Evolutionary conservation across 2,329 filamentous ascomycete species (phyloP).

Genomic region (Aotearoamyces nothofagi): DNA sequence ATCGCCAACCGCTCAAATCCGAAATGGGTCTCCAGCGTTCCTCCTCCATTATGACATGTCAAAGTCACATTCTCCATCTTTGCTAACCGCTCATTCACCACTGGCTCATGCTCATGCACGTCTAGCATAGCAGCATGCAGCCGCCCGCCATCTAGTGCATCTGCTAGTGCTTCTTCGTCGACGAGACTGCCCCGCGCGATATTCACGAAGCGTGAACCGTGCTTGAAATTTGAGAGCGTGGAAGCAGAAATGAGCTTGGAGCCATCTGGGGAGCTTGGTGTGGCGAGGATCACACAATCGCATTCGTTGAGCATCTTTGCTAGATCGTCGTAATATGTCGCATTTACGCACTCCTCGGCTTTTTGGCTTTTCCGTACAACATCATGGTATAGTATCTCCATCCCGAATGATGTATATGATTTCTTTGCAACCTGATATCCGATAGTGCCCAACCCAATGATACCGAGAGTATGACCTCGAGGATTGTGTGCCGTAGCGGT

Average conservation of each 20-base stretch:
- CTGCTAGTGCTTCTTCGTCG: slow-evolving; percentile 46
- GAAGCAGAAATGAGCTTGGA: slow-evolving; percentile 31
- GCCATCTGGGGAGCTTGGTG: slow-evolving; percentile 32
- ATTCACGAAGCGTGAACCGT: slow-evolving; percentile 45
- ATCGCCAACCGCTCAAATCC: slow-evolving; percentile 53
- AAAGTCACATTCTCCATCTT: slow-evolving; percentile 27
- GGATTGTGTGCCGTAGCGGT: slow-evolving; percentile 49
- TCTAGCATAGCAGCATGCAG: slow-evolving; percentile 43
- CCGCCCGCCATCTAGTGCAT: slow-evolving; percentile 35
- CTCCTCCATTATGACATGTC: slow-evolving; percentile 53
- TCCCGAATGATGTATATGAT: slow-evolving; percentile 41
- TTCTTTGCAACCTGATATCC: slow-evolving; percentile 47
- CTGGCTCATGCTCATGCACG: slow-evolving; percentile 46
- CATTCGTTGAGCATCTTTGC: slow-evolving; percentile 32
- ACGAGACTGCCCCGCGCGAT: slow-evolving; percentile 49
- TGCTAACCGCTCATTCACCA: slow-evolving; percentile 15
- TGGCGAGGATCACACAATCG: slow-evolving; percentile 49
- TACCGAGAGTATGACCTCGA: slow-evolving; percentile 41
- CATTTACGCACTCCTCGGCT: slow-evolving; percentile 27
- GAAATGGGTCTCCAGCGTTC: slow-evolving; percentile 44
- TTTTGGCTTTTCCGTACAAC: slow-evolving; percentile 26
- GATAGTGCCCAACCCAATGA: slow-evolving; percentile 56
- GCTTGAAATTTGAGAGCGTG: slow-evolving; percentile 34
- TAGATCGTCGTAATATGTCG: slow-evolving; percentile 34
- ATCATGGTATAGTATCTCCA: slow-evolving; percentile 52